phyloP scores from a whole-genome alignment of 2,329 filamentous ascomycete species.

The Alternaria sp. region DNA sequence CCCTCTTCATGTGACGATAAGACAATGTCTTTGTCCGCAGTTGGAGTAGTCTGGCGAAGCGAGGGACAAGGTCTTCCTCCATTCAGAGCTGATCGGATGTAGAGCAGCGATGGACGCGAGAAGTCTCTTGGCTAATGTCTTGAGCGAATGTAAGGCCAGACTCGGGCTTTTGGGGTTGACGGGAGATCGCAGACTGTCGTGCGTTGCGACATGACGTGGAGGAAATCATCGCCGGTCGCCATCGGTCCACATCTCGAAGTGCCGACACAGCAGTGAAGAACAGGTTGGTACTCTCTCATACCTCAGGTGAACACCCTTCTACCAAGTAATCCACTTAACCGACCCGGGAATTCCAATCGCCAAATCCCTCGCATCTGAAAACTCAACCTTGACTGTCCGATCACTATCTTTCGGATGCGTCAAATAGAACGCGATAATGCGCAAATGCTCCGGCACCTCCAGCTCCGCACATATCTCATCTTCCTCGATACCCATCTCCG shows the following conservation, averaged over 20 bases:
- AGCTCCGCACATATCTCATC: constrained; percentile 7
- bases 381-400: constrained; percentile 24
- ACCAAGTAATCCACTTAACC: constrained; percentile 14
- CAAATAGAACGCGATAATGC: constrained; percentile 29
- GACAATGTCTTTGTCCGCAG: background rate
- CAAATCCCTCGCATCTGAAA: constrained; percentile 26
- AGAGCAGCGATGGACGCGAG: background rate
- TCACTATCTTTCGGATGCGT: constrained; percentile 23
- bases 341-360: constrained; percentile 19
- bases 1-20: background rate
- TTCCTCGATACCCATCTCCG: constrained; percentile 6
- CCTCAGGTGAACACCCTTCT: background rate
- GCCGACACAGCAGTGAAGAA: background rate
- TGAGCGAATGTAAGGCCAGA: background rate
- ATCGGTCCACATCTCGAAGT: background rate
- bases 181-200: background rate
- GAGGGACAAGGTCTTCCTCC: background rate
- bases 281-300: background rate
- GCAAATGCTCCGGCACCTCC: constrained; percentile 28
- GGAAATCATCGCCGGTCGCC: background rate
- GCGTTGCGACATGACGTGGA: background rate
- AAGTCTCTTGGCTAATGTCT: background rate
- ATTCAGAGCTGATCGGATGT: background rate
- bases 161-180: background rate
- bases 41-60: background rate